A percentile compares a stretch with the other conserved stretches of the same genome.
These are phyloP conservation scores for Beauveria varroae DNA, from an alignment of 2,329 filamentous ascomycete species.

Conservation along the genomic window DNA sequence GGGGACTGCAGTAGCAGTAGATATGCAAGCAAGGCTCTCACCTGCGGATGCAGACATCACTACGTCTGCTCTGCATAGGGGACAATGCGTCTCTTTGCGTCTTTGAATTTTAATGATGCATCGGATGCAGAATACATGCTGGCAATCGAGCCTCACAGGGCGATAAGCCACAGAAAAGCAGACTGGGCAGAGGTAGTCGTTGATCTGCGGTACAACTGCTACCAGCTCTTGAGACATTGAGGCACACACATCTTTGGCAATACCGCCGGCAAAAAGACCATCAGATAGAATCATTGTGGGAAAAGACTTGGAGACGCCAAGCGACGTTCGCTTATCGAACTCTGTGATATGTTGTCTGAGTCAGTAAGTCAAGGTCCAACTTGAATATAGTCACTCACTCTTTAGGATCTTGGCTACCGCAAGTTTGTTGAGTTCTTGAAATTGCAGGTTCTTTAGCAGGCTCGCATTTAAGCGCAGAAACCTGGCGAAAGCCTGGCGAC, in stretches of 20 bases:
- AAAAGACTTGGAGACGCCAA: conserved; percentile 60
- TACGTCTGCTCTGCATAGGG: conserved; percentile 65
- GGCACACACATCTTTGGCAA: conserved; percentile 69
- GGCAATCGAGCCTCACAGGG: conserved; percentile 68
- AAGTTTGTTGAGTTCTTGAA: conserved; percentile 74
- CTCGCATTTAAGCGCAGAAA: conserved; percentile 68
- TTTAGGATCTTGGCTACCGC: conserved; percentile 81
- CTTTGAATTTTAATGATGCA: conserved; percentile 77
- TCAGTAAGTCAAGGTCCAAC: neutral
- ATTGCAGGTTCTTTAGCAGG: conserved; percentile 73
- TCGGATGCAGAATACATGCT: conserved; percentile 75
- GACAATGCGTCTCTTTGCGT: conserved; percentile 60
- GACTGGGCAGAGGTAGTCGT: conserved; percentile 76
- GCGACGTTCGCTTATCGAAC: conserved; percentile 77
- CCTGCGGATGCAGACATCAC: conserved; percentile 62
- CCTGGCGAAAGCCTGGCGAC: conserved; percentile 53
- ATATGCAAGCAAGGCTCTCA: conserved; percentile 26
- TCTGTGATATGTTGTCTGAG: conserved; percentile 40
- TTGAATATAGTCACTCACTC: conserved; percentile 41
- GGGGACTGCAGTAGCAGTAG: neutral
- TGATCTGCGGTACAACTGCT: conserved; percentile 68
- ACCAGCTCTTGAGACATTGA: conserved; percentile 67
- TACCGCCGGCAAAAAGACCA: conserved; percentile 54
- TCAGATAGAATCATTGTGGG: conserved; percentile 51
- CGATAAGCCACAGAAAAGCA: conserved; percentile 75